Base-by-base conservation (phyloP, 164 flowering plant species). In the Sedum album region DNA sequence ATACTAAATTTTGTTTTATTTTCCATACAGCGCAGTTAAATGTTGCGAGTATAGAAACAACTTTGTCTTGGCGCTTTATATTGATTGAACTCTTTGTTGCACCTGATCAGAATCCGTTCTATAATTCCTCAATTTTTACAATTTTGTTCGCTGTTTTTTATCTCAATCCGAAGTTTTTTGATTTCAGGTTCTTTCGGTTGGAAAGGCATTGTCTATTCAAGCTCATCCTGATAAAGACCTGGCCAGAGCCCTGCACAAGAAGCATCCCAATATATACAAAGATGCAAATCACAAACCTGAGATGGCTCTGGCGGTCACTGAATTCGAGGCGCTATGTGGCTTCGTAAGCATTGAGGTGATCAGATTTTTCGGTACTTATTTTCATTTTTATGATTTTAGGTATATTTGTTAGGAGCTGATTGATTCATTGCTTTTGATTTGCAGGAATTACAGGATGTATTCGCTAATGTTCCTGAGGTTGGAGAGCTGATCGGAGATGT, bases 211-310 rank as follows among this genome's bases (percentile, higher is more conserved):
- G n/a, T n/a, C n/a, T n/a, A n/a, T n/a, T n/a, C n/a, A n/a, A n/a
- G n/a, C 97, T 44, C 98, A 94, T 75, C 98, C 98, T 14, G 95
- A 91, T 73, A 89, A 89, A 82, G 82, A 84, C 71, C 79, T 82
- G 79, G 98, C 96, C 1, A 75, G 63, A 70, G 17, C 17, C 23
- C 71, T 94, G 79, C 93, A 94, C 68, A 82, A 77, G 60, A 33
- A 70, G 26, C 79, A 68, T 25, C 98, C 98, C 1, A 63, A 69
- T 60, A 66, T 86, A 18, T 94, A 91, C 55, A 89, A 80, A 76
- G 96, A 91, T 71, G 90, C 70, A 21, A 93, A 89, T 79, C 98
- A 91, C 78, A 91, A 93, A 77, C 98, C 97, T 62, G 98, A 93
- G 82, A n/a, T n/a, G n/a, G n/a, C n/a, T n/a, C n/a, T n/a, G n/a